phyloP scores from a whole-genome alignment of 495 filamentous ascomycete genomes.

The Penicillium tannophilum region DNA sequence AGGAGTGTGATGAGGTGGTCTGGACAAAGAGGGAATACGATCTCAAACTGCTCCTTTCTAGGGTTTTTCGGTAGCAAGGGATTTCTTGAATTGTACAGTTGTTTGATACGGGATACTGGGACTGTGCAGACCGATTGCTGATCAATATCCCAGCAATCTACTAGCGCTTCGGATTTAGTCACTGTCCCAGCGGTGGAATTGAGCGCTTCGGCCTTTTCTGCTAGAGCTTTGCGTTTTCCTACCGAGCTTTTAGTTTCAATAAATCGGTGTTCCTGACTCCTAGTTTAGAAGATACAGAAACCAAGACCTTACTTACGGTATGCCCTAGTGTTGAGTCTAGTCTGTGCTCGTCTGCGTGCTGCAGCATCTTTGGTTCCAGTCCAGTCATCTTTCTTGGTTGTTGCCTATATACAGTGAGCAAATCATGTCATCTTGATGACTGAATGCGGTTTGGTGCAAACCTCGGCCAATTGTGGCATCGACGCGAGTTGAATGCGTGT shows the following conservation, averaged over 20 bases:
- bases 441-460: conserved; percentile 24
- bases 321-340: conserved; percentile 44
- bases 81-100: conserved; percentile 39
- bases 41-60: conserved; percentile 28
- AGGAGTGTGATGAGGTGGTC: conserved; percentile 47
- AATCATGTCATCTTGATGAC: conserved; percentile 21
- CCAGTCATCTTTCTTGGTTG: conserved; percentile 42
- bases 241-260: conserved; percentile 27
- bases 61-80: conserved; percentile 27
- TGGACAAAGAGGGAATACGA: conserved; percentile 42
- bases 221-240: conserved; percentile 42
- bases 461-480: conserved; percentile 46
- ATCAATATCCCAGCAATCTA: conserved; percentile 43
- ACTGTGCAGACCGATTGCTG: conserved; percentile 35
- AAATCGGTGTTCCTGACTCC: background rate
- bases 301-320: conserved; percentile 42
- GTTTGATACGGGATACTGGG: conserved; percentile 39
- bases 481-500: conserved; percentile 36
- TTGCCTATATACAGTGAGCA: conserved; percentile 35
- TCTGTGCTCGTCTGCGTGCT: conserved; percentile 38
- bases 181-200: conserved; percentile 14
- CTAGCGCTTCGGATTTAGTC: conserved; percentile 34
- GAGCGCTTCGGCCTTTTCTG: conserved; percentile 31
- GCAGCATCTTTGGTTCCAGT: conserved; percentile 41
- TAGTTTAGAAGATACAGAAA: conserved; percentile 19